Conservation (phyloP, 176 grass and related monocot genomes). For the Raddia distichophylla region DNA sequence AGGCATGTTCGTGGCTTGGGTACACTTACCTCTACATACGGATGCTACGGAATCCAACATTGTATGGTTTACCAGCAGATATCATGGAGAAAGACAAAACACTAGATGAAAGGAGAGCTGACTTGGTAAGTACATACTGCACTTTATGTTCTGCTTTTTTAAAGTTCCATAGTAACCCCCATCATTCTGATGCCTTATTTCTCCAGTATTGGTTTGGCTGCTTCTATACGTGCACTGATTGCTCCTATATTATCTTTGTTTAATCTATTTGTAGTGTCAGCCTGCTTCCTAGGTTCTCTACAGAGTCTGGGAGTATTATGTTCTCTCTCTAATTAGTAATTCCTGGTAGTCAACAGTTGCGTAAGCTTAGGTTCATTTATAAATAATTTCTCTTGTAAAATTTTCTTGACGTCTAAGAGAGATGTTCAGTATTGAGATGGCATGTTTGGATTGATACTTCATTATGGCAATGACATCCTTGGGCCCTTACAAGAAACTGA, state of each 20-base stretch:
- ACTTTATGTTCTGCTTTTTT: conserved; percentile 14
- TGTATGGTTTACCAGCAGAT: conserved; percentile 87
- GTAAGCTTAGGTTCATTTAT: conserved; percentile 7
- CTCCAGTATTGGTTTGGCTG: not conserved
- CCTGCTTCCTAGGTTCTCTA: not conserved
- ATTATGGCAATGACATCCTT: not conserved
- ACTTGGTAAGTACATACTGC: conserved; percentile 69
- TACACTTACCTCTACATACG: conserved; percentile 93
- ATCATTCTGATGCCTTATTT: conserved; percentile 22
- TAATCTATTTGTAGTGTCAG: not conserved
- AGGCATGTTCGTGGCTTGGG: conserved; percentile 88
- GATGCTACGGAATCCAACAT: conserved; percentile 89
- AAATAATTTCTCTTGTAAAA: conserved; percentile 7
- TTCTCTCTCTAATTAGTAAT: not conserved
- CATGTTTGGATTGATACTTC: not conserved
- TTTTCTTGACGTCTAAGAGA: not conserved
- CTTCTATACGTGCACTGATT: conserved; percentile 1
- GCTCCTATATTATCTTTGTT: not conserved
- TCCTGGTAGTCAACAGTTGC: not conserved
- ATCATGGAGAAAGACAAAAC: conserved; percentile 71
- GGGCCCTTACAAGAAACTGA: not conserved
- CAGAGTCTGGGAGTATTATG: not conserved
- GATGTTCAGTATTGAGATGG: not conserved
- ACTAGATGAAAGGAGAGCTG: conserved; percentile 90
- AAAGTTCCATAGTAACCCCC: not conserved